Evolutionary conservation across 805 yeast genomes (phyloP), one percentile per base, ranked within the genome.

Genomic region (Sugiyamaella americana): DNA sequence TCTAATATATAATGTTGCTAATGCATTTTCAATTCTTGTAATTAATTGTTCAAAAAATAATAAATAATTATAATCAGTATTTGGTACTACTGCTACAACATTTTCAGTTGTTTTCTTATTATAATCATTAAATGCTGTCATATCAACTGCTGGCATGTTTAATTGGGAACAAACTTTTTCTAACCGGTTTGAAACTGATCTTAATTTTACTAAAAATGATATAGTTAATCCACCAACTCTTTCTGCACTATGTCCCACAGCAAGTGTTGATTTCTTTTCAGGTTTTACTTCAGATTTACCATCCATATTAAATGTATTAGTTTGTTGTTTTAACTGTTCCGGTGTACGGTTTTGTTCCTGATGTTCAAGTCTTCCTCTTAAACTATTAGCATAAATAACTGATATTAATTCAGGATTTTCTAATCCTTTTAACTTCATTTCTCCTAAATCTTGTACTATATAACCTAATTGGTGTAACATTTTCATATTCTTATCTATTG

Each of bases 351-450:
- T 47, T 19, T 47, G 46, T 22, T 48, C 42, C 34, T 51, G 53
- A 44, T 41, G 44, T 10, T 37, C 23, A 30, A 47, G 17, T 4
- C 56, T 44, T 2, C 49, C 51, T 19, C 40, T 41, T 17, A 55
- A 45, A 30, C 50, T 44, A 38, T 71, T 70, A 1, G 98, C 95
- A 67, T 82, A 89, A 0, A 80, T 78, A 40, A 87, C 71, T 20
- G 94, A 85, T 13, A 93, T 82, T 34, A 75, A 74, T 63, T 93
- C 98, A 1, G 95, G 95, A 30, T 88, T 82, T 73, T 93, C 98
- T 16, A 93, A 73, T 17, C 98, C 98, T 63, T 93, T 93, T 59
- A 93, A 73, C 63, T 89, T 88, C 60, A 78, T 81, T 59, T 88
- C 95, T 20, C 98, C 98, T 43, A 86, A 66, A 40, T 78, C 80